These are phyloP conservation scores for Chlamydomonas schloesseri DNA, from an alignment of 139 green algal species.

Conservation along the genomic window DNA sequence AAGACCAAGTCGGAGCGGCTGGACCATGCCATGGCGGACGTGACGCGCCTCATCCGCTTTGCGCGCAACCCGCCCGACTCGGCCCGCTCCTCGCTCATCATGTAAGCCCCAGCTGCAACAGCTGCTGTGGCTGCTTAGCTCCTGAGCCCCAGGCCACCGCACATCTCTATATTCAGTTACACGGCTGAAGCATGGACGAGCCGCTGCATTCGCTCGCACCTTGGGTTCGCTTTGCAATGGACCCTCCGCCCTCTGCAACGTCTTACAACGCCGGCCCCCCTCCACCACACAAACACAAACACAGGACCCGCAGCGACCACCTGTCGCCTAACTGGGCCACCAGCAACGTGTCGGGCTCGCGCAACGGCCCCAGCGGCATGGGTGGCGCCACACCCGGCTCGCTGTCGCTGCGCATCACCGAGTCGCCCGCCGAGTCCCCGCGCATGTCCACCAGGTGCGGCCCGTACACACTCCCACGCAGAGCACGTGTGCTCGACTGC, in stretches of 20 bases:
- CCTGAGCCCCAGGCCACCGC: no score
- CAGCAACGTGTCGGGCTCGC: background rate
- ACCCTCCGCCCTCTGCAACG: no score
- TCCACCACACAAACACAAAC: no score
- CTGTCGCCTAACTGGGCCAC: background rate
- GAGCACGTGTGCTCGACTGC: no score
- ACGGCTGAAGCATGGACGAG: no score
- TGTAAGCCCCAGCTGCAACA: background rate
- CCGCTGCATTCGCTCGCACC: no score
- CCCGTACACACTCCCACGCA: background rate
- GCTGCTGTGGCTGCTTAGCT: no score
- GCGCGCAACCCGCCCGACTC: constrained; percentile 31
- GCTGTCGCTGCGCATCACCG: background rate
- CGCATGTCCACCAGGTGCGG: constrained; percentile 2
- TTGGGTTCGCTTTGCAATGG: no score
- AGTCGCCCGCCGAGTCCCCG: constrained; percentile 10
- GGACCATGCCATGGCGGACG: constrained; percentile 24
- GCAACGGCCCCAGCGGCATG: background rate
- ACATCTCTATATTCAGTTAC: no score
- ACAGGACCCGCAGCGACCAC: constrained; percentile 22
- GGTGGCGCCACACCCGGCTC: background rate
- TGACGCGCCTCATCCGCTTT: constrained; percentile 24
- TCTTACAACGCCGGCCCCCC: no score
- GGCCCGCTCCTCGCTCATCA: constrained; percentile 33
- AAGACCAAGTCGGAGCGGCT: constrained; percentile 34